phyloP scores from a whole-genome alignment of 1,284 basidiomycete species.

The Ganoderma meredithae region DNA sequence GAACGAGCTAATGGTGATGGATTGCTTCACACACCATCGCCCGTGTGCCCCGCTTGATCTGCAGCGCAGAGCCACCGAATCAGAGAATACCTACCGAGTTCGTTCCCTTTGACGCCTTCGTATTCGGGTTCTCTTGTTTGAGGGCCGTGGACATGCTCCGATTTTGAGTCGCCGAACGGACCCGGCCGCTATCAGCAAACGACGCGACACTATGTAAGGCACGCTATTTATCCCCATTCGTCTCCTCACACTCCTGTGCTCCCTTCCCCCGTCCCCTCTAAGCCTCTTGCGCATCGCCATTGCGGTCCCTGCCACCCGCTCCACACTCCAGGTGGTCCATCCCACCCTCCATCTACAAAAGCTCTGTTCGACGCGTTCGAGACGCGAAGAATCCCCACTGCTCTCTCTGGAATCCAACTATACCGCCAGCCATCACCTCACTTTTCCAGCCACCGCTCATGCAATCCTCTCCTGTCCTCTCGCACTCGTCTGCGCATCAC shows the following conservation, averaged over 20 bases:
- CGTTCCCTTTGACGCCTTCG: constrained; percentile 11
- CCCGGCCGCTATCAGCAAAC: constrained; percentile 8
- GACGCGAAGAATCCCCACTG: not conserved
- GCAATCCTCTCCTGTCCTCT: constrained; percentile 4
- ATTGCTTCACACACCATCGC: constrained; percentile 8
- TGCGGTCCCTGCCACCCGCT: not conserved
- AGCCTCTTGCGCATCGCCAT: not conserved
- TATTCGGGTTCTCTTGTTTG: constrained; percentile 5
- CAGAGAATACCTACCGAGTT: constrained; percentile 15
- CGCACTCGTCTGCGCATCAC: constrained; percentile 8
- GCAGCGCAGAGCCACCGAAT: constrained; percentile 14
- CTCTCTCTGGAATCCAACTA: constrained; percentile 12
- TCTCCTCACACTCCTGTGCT: not conserved
- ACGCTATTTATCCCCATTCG: constrained; percentile 6
- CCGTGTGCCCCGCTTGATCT: constrained; percentile 3
- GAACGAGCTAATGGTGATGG: constrained; percentile 10
- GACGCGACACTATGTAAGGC: constrained; percentile 19
- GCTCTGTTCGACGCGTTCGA: not conserved
- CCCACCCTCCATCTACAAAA: constrained; percentile 6
- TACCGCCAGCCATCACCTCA: not conserved
- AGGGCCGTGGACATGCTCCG: constrained; percentile 7
- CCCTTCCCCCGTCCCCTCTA: not conserved
- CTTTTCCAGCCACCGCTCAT: constrained; percentile 1
- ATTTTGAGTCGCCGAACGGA: constrained; percentile 21
- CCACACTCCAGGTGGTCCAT: not conserved